Conservation (phyloP, 2,329 filamentous ascomycete species). For the Sporothrix globosa region DNA sequence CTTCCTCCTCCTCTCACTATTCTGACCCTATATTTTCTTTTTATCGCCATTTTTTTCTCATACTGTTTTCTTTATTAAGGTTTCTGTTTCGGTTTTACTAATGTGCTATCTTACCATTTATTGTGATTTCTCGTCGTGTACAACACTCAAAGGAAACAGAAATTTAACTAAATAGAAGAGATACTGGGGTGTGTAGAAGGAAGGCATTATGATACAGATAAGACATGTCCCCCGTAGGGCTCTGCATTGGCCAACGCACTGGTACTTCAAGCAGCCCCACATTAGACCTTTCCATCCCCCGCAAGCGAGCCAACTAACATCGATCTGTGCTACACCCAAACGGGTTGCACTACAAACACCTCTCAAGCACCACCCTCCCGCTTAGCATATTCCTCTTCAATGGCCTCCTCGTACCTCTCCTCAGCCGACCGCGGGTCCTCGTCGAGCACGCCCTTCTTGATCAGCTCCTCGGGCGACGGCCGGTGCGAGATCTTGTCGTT, state of each 20-base stretch:
- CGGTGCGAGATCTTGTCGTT: constrained; percentile 84
- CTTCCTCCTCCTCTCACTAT: too few species aligned
- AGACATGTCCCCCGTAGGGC: too few species aligned
- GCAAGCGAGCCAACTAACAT: constrained; percentile 3
- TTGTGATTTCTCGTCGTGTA: too few species aligned
- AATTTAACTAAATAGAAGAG: too few species aligned
- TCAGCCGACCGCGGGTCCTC: constrained; percentile 65
- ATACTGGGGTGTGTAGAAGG: too few species aligned
- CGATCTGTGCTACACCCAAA: neutral
- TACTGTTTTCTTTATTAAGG: too few species aligned
- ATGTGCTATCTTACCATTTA: too few species aligned
- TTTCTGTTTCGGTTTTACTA: too few species aligned
- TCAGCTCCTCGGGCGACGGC: constrained; percentile 73
- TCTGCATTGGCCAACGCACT: neutral
- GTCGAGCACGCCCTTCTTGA: constrained; percentile 78
- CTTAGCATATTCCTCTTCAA: constrained; percentile 67
- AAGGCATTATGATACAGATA: too few species aligned
- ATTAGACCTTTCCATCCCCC: neutral
- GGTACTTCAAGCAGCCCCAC: neutral
- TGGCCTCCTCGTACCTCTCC: constrained; percentile 62
- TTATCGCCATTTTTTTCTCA: too few species aligned
- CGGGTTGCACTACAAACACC: neutral
- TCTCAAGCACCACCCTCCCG: constrained; percentile 61
- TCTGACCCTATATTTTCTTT: too few species aligned
- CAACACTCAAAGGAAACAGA: too few species aligned